These are phyloP conservation scores for Dillenia turbinata DNA, from an alignment of 164 flowering plant genomes.

Conservation along the genomic window DNA sequence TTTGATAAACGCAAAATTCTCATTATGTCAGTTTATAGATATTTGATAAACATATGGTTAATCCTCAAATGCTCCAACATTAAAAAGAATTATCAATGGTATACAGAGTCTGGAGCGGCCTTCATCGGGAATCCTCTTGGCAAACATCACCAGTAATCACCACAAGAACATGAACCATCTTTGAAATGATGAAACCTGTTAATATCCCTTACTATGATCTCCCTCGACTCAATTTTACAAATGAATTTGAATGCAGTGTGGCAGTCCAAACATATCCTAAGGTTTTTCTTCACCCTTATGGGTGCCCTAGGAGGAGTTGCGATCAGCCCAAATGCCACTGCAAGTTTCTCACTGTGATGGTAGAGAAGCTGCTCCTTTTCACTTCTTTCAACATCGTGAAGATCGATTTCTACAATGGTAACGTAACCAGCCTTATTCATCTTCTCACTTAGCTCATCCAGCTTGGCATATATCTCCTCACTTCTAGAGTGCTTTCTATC, in stretches of 20 bases:
- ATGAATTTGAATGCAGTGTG: constrained; percentile 57
- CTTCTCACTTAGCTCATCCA: constrained; percentile 40
- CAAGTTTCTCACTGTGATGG: constrained; percentile 62
- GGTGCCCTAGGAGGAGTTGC: constrained; percentile 57
- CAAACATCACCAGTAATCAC: constrained; percentile 55
- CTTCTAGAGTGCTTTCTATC: constrained; percentile 51
- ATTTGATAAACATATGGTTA: too few relatives aligned
- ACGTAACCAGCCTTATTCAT: constrained; percentile 52
- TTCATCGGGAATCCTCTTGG: neutral
- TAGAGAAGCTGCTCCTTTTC: constrained; percentile 50
- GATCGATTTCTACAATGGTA: constrained; percentile 53
- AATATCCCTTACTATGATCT: constrained; percentile 53
- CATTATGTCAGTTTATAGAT: too few relatives aligned
- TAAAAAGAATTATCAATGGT: too few relatives aligned
- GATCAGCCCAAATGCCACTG: constrained; percentile 58
- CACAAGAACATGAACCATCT: constrained; percentile 64
- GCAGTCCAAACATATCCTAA: constrained; percentile 54
- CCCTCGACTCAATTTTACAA: constrained; percentile 44
- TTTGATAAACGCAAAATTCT: too few relatives aligned
- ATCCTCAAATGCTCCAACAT: too few relatives aligned
- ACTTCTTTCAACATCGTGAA: constrained; percentile 45
- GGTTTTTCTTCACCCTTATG: constrained; percentile 59
- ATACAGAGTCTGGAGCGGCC: too few relatives aligned
- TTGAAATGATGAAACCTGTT: constrained; percentile 61
- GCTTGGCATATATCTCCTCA: constrained; percentile 47